Evolutionary conservation across 768 basidiomycete species (phyloP).

Genomic region (Mycena rosella): DNA sequence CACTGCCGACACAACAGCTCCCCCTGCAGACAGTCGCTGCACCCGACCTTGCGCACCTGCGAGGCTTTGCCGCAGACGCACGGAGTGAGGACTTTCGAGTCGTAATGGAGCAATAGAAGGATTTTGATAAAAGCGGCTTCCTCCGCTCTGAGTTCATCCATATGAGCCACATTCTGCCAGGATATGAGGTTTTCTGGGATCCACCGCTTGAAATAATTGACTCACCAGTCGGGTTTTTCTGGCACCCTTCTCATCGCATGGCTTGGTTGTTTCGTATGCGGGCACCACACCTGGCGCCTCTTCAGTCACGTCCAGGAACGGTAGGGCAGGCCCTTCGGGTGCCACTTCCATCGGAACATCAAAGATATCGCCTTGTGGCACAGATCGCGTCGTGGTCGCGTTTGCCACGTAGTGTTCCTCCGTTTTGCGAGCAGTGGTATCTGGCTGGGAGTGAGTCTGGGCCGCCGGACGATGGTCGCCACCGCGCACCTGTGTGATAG

Average conservation of each 20-base stretch:
- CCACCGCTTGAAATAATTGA: background rate
- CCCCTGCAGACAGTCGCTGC: conserved; percentile 16
- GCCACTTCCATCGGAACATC: too few relatives aligned
- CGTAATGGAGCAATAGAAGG: conserved; percentile 8
- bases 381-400: too few relatives aligned
- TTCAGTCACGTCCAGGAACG: too few relatives aligned
- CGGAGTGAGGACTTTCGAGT: background rate
- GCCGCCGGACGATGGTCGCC: too few relatives aligned
- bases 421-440: too few relatives aligned
- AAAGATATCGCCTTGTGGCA: too few relatives aligned
- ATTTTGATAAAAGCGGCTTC: conserved; percentile 2
- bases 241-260: conserved; percentile 6
- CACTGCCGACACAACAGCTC: conserved; percentile 27
- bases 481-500: too few relatives aligned
- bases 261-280: too few relatives aligned
- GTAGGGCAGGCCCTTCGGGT: too few relatives aligned
- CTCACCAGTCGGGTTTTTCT: conserved; percentile 9
- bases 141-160: conserved; percentile 15
- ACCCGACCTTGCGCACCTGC: conserved; percentile 5
- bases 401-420: too few relatives aligned
- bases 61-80: conserved; percentile 3
- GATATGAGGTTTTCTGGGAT: background rate
- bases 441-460: too few relatives aligned
- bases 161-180: conserved; percentile 8
- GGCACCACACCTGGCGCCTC: too few relatives aligned